A percentile compares a stretch with the other conserved stretches of the same genome.
Conservation (phyloP, 805 yeast species). For the Metschnikowia continentalis region DNA sequence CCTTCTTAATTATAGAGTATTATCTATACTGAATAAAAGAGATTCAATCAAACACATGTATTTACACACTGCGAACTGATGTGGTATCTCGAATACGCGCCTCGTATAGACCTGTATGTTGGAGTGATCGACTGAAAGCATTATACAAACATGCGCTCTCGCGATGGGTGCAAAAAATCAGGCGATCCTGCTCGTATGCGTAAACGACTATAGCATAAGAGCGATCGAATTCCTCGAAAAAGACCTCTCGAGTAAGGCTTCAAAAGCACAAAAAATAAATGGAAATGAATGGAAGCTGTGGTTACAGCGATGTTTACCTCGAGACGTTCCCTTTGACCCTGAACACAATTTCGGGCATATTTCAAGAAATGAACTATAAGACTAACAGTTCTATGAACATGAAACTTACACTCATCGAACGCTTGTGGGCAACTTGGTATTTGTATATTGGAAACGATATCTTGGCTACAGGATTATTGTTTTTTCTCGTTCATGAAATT, state of each 20-base stretch:
- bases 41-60: background rate
- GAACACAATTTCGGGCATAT: background rate
- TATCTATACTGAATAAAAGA: background rate
- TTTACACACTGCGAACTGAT: background rate
- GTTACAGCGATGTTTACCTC: background rate
- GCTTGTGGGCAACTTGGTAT: conserved; percentile 87
- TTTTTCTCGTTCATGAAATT: conserved; percentile 78
- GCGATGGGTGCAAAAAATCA: conserved; percentile 5
- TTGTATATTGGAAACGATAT: conserved; percentile 80
- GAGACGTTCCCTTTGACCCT: background rate
- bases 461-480: conserved; percentile 85
- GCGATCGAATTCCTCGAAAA: background rate
- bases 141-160: conserved; percentile 1
- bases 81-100: background rate
- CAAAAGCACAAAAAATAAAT: background rate
- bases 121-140: conserved; percentile 1
- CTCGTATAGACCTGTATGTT: conserved; percentile 2
- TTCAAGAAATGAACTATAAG: background rate
- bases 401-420: conserved; percentile 45
- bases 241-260: background rate
- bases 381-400: conserved; percentile 8
- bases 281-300: background rate
- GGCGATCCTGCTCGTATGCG: conserved; percentile 1
- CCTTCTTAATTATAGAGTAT: background rate
- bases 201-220: background rate